Evolutionary conservation across 164 flowering plant species (phyloP).

Genomic region (Aristolochia californica): DNA sequence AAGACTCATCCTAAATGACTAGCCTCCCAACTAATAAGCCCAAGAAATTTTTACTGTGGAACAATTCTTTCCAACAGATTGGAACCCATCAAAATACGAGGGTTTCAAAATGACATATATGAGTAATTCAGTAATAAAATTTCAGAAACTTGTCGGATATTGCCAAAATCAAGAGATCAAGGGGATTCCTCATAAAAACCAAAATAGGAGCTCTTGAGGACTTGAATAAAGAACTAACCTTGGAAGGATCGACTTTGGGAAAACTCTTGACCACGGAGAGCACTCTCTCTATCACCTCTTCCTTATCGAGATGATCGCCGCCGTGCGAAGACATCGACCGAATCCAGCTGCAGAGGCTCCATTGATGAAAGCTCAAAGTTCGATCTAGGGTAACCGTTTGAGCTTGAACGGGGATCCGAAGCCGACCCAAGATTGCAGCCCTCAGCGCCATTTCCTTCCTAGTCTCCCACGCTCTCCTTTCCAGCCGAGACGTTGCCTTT

Average conservation of each 20-base stretch:
- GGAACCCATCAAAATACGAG: too few relatives aligned
- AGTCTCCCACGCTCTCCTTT: constrained; percentile 6
- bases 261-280: constrained; percentile 70
- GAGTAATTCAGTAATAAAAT: too few relatives aligned
- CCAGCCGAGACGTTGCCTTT: too few relatives aligned
- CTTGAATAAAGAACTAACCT: constrained; percentile 26
- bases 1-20: too few relatives aligned
- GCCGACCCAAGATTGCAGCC: constrained; percentile 54
- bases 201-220: not conserved
- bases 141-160: too few relatives aligned
- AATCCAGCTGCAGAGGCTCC: constrained; percentile 7
- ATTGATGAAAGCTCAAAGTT: constrained; percentile 5
- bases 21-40: too few relatives aligned
- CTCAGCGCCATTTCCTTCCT: constrained; percentile 47
- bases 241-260: constrained; percentile 85
- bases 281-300: constrained; percentile 71
- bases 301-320: constrained; percentile 68
- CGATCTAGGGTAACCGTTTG: constrained; percentile 19
- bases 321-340: constrained; percentile 71
- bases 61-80: too few relatives aligned
- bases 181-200: too few relatives aligned
- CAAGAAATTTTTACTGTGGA: too few relatives aligned
- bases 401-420: constrained; percentile 52
- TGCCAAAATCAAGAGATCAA: too few relatives aligned
- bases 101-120: too few relatives aligned